Evolutionary conservation across 352 stramenopile species (phyloP), one percentile per base, ranked within the genome.

Genomic region (Thalassiosira livingstoniorum): DNA sequence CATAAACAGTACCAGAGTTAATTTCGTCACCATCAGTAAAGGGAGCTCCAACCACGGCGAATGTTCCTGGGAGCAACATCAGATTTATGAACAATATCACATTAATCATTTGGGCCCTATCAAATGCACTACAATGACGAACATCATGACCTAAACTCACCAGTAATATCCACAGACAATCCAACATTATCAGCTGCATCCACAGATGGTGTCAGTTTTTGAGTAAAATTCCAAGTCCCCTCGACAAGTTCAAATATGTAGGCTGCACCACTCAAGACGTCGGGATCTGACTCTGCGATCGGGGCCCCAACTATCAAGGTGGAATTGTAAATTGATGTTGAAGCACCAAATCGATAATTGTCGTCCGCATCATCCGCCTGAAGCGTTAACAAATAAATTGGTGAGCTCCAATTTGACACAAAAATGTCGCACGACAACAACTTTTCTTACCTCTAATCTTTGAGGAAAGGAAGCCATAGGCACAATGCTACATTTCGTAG

Each of bases 201-300:
- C n/a, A 58, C 54, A 39, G 51, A 37, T 4, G 67, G 25, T n/a
- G 53, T 66, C 67, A 75, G 23, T 31, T 75, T 66, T 60, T 66
- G 53, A 18, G 27, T 42, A 42, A 47, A 66, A 10, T 66, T 25
- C 67, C 67, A 75, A 32, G 47, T 29, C 4, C n/a, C n/a, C n/a
- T n/a, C n/a, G n/a, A n/a, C n/a, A n/a, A n/a, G n/a, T n/a, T n/a
- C n/a, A 37, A 74, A 74, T 0, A 74, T 15, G 32, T 74, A 74
- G 34, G 65, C n/a, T n/a, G n/a, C n/a, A n/a, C n/a, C n/a, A n/a
- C n/a, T n/a, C n/a, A n/a, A n/a, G n/a, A n/a, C n/a, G n/a, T n/a
- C n/a, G n/a, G n/a, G n/a, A n/a, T n/a, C n/a, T n/a, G n/a, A n/a
- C n/a, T n/a, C n/a, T n/a, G n/a, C n/a, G n/a, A n/a, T n/a, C n/a